These are phyloP conservation scores for Metschnikowia kofuensis DNA, from an alignment of 805 yeast genomes.

Conservation along the genomic window DNA sequence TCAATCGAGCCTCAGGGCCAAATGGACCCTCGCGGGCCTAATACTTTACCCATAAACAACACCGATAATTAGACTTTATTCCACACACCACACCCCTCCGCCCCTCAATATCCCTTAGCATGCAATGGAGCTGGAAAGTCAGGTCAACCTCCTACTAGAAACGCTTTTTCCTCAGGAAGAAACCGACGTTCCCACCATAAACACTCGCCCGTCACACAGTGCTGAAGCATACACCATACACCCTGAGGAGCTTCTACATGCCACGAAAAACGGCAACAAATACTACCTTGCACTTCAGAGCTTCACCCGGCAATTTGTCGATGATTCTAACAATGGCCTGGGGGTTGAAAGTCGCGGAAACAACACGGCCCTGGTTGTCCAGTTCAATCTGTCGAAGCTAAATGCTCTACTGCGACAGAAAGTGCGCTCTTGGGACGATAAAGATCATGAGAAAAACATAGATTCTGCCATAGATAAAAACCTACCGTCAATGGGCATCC, in stretches of 20 bases:
- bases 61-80: too few relatives aligned
- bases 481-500: neutral
- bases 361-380: constrained; percentile 16
- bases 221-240: constrained; percentile 13
- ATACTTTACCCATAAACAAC: too few relatives aligned
- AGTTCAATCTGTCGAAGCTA: constrained; percentile 24
- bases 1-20: too few relatives aligned
- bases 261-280: constrained; percentile 26
- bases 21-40: too few relatives aligned
- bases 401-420: constrained; percentile 12
- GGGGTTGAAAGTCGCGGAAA: too few relatives aligned
- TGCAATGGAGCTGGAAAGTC: neutral
- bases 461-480: neutral
- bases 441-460: constrained; percentile 1
- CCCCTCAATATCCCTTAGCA: neutral
- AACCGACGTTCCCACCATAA: neutral
- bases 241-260: constrained; percentile 36
- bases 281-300: constrained; percentile 34
- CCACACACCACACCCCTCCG: too few relatives aligned
- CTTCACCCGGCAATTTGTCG: constrained; percentile 32
- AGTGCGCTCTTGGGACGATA: constrained; percentile 16
- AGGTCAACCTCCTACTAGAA: neutral
- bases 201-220: neutral
- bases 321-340: constrained; percentile 6
- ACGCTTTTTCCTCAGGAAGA: neutral